A percentile compares a stretch with the other conserved stretches of the same genome.
Evolutionary conservation across 192 early-diverging fungal genomes (phyloP).

Genomic region (Coemansia umbellata): DNA sequence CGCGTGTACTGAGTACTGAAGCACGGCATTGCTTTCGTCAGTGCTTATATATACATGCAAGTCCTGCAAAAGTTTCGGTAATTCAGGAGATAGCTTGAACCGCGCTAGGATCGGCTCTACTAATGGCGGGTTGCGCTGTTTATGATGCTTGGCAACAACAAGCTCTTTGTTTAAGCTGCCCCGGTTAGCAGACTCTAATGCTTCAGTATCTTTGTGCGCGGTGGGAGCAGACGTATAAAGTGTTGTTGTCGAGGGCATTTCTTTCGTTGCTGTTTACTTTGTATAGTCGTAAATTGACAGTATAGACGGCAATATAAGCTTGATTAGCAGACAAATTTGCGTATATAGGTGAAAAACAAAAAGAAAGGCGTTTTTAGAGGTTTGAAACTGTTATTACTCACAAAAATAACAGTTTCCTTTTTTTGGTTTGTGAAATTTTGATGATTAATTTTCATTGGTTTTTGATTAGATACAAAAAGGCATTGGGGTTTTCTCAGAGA

Average conservation of each 20-base stretch:
- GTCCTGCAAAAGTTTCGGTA: slow-evolving; percentile 18
- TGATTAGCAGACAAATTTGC: not conserved
- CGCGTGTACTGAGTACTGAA: slow-evolving; percentile 44
- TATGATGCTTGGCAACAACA: not conserved
- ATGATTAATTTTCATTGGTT: too few species aligned
- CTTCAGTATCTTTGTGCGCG: not conserved
- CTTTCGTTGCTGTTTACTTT: not conserved
- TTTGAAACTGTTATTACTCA: too few species aligned
- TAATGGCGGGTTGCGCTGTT: not conserved
- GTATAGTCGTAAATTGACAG: not conserved
- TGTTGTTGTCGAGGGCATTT: not conserved
- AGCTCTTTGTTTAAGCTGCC: not conserved
- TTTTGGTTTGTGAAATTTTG: too few species aligned
- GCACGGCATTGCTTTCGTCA: not conserved
- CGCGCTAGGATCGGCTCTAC: slow-evolving; percentile 17
- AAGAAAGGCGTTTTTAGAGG: not conserved
- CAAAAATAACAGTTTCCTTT: too few species aligned
- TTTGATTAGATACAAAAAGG: too few species aligned
- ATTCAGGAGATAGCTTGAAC: slow-evolving; percentile 15
- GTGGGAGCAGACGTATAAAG: not conserved
- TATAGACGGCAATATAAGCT: not conserved
- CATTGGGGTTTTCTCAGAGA: too few species aligned
- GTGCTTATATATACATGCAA: slow-evolving; percentile 20
- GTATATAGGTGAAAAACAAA: not conserved
- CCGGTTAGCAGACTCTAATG: not conserved